These are phyloP conservation scores for Naganishia albida DNA, from an alignment of 1,284 basidiomycete genomes.

Conservation along the genomic window DNA sequence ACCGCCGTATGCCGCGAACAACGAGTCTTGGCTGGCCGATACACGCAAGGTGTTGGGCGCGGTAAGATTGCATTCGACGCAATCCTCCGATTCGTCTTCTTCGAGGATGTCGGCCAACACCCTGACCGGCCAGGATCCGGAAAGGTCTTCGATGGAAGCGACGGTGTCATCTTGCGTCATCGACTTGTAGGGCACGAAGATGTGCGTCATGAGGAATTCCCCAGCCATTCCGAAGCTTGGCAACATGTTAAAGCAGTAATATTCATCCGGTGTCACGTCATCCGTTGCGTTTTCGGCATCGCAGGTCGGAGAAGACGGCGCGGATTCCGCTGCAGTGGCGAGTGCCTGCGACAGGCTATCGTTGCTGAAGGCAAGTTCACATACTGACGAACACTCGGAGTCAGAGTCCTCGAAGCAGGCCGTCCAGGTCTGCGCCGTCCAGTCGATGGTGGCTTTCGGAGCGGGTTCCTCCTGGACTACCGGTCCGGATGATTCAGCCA, in stretches of 20 bases:
- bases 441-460: too few relatives aligned
- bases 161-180: background rate
- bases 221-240: background rate
- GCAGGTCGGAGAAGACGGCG: too few relatives aligned
- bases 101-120: background rate
- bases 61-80: background rate
- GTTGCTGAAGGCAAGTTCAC: too few relatives aligned
- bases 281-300: background rate
- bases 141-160: background rate
- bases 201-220: too few relatives aligned
- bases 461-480: too few relatives aligned
- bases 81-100: conserved; percentile 2
- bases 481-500: too few relatives aligned
- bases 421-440: too few relatives aligned
- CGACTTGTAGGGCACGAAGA: background rate
- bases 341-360: too few relatives aligned
- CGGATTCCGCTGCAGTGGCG: too few relatives aligned
- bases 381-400: too few relatives aligned
- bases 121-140: background rate
- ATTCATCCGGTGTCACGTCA: background rate
- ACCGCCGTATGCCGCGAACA: background rate
- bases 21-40: background rate
- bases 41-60: background rate
- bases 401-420: too few relatives aligned
- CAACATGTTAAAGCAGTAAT: background rate